phyloP scores from a whole-genome alignment of 2,329 filamentous ascomycete species.

The Pseudogymnoascus sp. region DNA sequence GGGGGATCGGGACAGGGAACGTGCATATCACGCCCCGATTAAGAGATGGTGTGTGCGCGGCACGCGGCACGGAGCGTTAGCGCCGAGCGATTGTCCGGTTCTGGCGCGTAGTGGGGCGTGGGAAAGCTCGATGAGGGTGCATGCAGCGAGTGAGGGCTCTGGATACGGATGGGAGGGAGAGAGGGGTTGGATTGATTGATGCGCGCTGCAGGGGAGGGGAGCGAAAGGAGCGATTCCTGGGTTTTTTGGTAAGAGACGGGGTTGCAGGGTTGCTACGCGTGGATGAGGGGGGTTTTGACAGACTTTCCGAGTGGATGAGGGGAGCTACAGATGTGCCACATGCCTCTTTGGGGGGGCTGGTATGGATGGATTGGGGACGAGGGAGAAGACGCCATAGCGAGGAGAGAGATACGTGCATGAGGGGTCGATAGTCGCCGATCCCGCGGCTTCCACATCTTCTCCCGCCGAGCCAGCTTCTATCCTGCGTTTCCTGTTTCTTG shows the following conservation, averaged over 20 bases:
- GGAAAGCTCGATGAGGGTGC: not conserved
- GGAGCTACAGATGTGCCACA: not conserved
- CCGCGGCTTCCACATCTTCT: constrained; percentile 1
- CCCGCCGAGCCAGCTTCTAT: not conserved
- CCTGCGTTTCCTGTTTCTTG: not conserved
- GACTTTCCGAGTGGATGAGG: not conserved
- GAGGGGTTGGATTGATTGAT: constrained; percentile 2
- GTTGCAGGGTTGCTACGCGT: not conserved
- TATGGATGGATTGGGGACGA: not conserved
- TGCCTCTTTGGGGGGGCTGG: not conserved
- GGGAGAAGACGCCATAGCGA: not conserved
- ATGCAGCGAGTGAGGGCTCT: not conserved
- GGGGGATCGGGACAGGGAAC: constrained; percentile 5
- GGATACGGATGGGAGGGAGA: not conserved
- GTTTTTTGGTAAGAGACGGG: not conserved
- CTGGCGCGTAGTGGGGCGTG: not conserved
- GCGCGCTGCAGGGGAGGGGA: not conserved
- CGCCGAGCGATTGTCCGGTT: not conserved
- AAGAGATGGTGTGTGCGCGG: constrained; percentile 1
- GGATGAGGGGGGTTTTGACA: not conserved
- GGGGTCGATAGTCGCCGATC: constrained; percentile 1
- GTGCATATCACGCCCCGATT: not conserved
- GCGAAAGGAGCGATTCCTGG: not conserved
- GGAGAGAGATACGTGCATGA: not conserved
- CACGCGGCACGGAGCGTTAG: constrained; percentile 1